Percentiles rank a stretch among this genome's conserved stretches.
Conservation (phyloP, 768 basidiomycete species). For the Suillus sp. region DNA sequence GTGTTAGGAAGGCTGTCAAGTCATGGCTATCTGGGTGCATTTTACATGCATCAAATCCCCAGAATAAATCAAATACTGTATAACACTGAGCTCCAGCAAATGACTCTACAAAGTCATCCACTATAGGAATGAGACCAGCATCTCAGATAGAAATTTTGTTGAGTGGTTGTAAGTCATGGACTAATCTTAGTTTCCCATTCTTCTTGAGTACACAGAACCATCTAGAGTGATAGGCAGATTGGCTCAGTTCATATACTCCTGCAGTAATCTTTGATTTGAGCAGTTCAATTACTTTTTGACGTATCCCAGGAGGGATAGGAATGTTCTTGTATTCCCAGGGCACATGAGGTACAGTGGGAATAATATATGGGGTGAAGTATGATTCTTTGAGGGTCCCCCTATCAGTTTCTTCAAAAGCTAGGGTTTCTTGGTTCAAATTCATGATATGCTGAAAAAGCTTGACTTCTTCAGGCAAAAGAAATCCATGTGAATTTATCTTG, state of each 20-base stretch:
- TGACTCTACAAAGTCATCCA: too few relatives aligned
- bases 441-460: slow-evolving; percentile 27
- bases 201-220: slow-evolving; percentile 43
- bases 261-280: slow-evolving; percentile 33
- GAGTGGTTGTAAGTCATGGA: slow-evolving; percentile 27
- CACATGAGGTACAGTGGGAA: slow-evolving; percentile 36
- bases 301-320: slow-evolving; percentile 34
- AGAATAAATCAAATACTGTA: too few relatives aligned
- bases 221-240: slow-evolving; percentile 37
- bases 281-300: slow-evolving; percentile 19
- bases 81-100: too few relatives aligned
- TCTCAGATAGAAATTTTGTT: slow-evolving; percentile 14
- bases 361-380: slow-evolving; percentile 35
- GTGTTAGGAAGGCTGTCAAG: too few relatives aligned
- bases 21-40: too few relatives aligned
- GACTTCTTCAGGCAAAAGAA: slow-evolving; percentile 6
- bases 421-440: slow-evolving; percentile 30
- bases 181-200: slow-evolving; percentile 23
- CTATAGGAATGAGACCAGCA: not conserved
- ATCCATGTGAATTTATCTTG: not conserved
- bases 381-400: slow-evolving; percentile 18
- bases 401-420: slow-evolving; percentile 42
- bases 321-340: slow-evolving; percentile 35
- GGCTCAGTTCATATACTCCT: slow-evolving; percentile 42
- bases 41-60: too few relatives aligned